Base-by-base conservation (phyloP, 768 basidiomycete genomes). In the Tylopilus sp. region DNA sequence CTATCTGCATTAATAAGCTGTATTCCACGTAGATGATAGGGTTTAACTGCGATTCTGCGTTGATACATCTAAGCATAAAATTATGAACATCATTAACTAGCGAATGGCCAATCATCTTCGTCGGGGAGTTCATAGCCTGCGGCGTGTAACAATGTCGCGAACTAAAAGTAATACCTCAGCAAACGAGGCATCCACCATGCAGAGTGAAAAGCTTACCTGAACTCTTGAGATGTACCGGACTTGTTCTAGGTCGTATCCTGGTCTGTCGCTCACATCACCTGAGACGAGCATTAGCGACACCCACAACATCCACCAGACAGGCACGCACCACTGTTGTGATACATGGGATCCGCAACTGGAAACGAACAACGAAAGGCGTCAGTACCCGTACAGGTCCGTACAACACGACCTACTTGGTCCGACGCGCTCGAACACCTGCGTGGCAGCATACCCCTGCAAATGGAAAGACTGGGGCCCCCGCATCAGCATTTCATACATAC, bases 381-480 rank as follows among this genome's bases (percentile, higher is more conserved):
- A 45, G 8, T 44, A 10, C 45, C 26, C 34, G 11, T 7, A 26
- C 29, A 2, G 14, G 8, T n/a, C 24, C 24, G 40, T 10, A 9
- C 9, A 11, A 24, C 0, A 38, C 19, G 13, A 42, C 80, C 49
- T 61, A 84, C 82, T 83, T 11, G 81, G 82, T 7, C 91, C 92
- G 0, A 86, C 88, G 41, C 91, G 84, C 64, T 95, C 93, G 63
- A 93, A 96, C 17, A 96, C 82, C 59, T 91, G 87, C 0, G 90
- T 90, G 0, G 93, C 80, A 8, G 92, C 84, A 76, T 85, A 95
- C 16, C 92, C 94, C 63, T 86, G 84, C 48, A 85, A 73, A 55
- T 87, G 79, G 80, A 92, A 91, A 30, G 86, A 85, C 86, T 92
- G 48, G 9, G 7, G 41, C 24, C 3, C 8, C 14, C 11, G 46